phyloP scores from a whole-genome alignment of 2,329 filamentous ascomycete genomes.

The Metarhizium brunneum region DNA sequence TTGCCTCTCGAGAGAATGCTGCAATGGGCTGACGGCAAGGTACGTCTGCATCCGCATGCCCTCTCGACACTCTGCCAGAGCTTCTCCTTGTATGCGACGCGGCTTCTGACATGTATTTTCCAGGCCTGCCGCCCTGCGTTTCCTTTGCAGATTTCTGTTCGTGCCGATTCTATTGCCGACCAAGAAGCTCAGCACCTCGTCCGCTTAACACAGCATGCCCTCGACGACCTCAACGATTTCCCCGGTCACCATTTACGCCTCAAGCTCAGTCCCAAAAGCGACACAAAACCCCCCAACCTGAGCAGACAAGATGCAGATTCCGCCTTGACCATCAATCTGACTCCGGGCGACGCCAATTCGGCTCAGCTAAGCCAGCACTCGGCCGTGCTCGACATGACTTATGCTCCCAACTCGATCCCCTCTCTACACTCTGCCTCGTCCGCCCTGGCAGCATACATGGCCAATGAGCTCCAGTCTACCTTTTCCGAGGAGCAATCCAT shows the following conservation, averaged over 20 bases:
- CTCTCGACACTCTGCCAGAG: neutral
- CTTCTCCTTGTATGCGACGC: neutral
- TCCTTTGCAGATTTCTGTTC: slow-evolving; percentile 71
- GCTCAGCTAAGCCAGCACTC: slow-evolving; percentile 60
- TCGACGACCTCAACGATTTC: slow-evolving; percentile 83
- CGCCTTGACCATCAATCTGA: slow-evolving; percentile 62
- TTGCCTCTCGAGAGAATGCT: slow-evolving; percentile 79
- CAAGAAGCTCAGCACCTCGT: slow-evolving; percentile 65
- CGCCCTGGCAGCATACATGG: slow-evolving; percentile 66
- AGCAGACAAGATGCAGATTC: slow-evolving; percentile 35
- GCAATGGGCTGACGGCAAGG: slow-evolving; percentile 84
- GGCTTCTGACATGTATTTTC: slow-evolving; percentile 2
- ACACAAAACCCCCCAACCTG: slow-evolving; percentile 3
- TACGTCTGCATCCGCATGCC: slow-evolving; percentile 25
- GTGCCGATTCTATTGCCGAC: slow-evolving; percentile 55
- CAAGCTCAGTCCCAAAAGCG: slow-evolving; percentile 19
- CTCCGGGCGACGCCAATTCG: slow-evolving; percentile 50
- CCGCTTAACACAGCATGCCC: slow-evolving; percentile 71
- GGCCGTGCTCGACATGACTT: slow-evolving; percentile 67
- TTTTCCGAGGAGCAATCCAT: slow-evolving; percentile 86
- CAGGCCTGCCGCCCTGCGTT: slow-evolving; percentile 84
- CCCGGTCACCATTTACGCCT: slow-evolving; percentile 69
- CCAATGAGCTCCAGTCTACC: slow-evolving; percentile 64
- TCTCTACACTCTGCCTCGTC: slow-evolving; percentile 62
- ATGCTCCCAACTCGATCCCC: slow-evolving; percentile 59